Evolutionary conservation across 306 rosid species (phyloP), one percentile per base, ranked within the genome.

Genomic region (Cotoneaster glaucophyllus): DNA sequence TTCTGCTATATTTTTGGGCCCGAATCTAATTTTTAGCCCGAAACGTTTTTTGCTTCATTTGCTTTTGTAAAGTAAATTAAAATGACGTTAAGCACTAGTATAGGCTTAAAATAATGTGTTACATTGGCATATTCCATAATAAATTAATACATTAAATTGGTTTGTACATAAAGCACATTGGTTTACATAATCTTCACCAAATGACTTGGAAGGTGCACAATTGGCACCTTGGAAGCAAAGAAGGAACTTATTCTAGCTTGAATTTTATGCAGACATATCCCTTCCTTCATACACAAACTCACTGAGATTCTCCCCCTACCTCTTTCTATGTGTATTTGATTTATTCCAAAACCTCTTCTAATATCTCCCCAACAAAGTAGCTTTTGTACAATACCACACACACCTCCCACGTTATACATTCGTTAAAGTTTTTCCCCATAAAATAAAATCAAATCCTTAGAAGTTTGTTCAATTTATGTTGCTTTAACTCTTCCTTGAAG

Each of bases 231-330:
- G 79, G 78, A 89, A 80, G 81, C 78, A 73, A 86, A 82, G 93
- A 69, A 53, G 79, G 89, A 81, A 91, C 76, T 64, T 48, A 87
- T 83, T 86, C 87, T 87, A 61, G 56, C 85, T 86, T 86, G 74
- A 39, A 57, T 67, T 83, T 70, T 75, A 64, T 73, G 24, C 45
- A 77, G 44, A 83, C 64, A 59, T 63, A 82, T 90, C 87, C 87
- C 87, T 88, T 83, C 67, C 97, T 87, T 91, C 52, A 6, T 37
- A 4, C 8, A 6, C 31, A 73, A 72, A 64, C 69, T 57, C 80
- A 26, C 50, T 19, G 13, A 5, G 52, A 81, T 83, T 83, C 86
- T 24, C 54, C 63, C 73, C 28, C 61, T 45, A 43, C 14, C 64
- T 65, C 53, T 28, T 77, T 37, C 44, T 61, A 22, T 58, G 52